Evolutionary conservation across 768 basidiomycete species (phyloP).

Genomic region (Boletus huronensis): DNA sequence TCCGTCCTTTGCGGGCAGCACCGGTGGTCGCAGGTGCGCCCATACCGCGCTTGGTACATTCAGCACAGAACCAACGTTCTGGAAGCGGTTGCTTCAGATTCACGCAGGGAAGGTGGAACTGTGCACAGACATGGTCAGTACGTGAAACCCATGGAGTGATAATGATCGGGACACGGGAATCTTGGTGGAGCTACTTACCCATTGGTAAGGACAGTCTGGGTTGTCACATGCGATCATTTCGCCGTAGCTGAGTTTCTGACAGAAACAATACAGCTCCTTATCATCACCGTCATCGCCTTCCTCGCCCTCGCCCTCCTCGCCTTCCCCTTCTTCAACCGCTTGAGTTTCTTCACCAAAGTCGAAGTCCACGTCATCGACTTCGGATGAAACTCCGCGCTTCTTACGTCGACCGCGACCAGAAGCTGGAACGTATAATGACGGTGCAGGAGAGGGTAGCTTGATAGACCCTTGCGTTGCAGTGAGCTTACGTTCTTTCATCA

Average conservation of each 20-base stretch:
- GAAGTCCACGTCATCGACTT: constrained; percentile 33
- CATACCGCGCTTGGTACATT: constrained; percentile 43
- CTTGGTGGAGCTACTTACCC: constrained; percentile 43
- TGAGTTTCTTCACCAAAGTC: constrained; percentile 33
- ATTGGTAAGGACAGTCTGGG: constrained; percentile 53
- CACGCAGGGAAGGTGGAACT: constrained; percentile 67
- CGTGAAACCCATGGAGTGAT: constrained; percentile 1
- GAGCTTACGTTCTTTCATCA: constrained; percentile 28
- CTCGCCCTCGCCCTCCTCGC: constrained; percentile 38
- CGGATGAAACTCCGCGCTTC: constrained; percentile 35
- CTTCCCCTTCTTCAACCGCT: constrained; percentile 30
- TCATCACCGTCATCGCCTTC: constrained; percentile 54
- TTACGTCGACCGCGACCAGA: constrained; percentile 33
- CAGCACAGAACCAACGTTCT: constrained; percentile 56
- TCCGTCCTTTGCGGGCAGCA: constrained; percentile 40
- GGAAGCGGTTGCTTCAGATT: constrained; percentile 54
- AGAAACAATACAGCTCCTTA: constrained; percentile 59
- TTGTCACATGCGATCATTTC: constrained; percentile 69
- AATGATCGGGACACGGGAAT: background rate
- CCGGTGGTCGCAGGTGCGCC: constrained; percentile 27
- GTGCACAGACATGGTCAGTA: constrained; percentile 10
- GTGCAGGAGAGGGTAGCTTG: constrained; percentile 34
- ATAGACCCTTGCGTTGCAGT: constrained; percentile 30
- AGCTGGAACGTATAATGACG: constrained; percentile 28
- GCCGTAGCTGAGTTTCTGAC: constrained; percentile 60